Conservation (phyloP, 2,329 filamentous ascomycete genomes). For the Didymella keratinophila region DNA sequence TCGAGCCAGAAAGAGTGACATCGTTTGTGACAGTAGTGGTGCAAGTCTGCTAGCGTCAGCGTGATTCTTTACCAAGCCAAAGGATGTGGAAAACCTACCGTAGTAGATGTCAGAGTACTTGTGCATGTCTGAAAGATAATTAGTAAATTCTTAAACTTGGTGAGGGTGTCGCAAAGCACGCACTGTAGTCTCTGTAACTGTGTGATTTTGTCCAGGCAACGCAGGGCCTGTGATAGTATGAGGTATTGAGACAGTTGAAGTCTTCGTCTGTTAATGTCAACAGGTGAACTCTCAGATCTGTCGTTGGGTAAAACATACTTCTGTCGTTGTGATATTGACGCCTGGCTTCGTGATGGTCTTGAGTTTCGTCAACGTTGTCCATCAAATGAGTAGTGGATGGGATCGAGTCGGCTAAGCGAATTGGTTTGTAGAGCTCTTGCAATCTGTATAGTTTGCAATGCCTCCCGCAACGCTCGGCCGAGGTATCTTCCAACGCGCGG, state of each 20-base stretch:
- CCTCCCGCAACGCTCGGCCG: too few species aligned
- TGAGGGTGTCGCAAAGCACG: not conserved
- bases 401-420: not conserved
- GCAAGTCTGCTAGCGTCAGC: constrained; percentile 13
- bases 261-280: constrained; percentile 1
- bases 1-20: constrained; percentile 18
- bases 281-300: not conserved
- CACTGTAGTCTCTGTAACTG: constrained; percentile 15
- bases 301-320: not conserved
- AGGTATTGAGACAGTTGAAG: not conserved
- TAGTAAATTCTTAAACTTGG: not conserved
- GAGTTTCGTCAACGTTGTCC: not conserved
- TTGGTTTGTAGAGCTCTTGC: not conserved
- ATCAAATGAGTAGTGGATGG: not conserved
- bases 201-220: constrained; percentile 14
- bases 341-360: constrained; percentile 14
- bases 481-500: too few species aligned
- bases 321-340: constrained; percentile 12
- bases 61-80: not conserved
- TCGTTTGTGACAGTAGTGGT: constrained; percentile 24
- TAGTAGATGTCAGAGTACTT: constrained; percentile 14
- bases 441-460: too few species aligned
- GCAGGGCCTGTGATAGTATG: constrained; percentile 12
- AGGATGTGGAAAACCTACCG: not conserved
- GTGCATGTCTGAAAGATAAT: constrained; percentile 12